phyloP scores from a whole-genome alignment of 352 stramenopile genomes.

The Pythium periplocum region DNA sequence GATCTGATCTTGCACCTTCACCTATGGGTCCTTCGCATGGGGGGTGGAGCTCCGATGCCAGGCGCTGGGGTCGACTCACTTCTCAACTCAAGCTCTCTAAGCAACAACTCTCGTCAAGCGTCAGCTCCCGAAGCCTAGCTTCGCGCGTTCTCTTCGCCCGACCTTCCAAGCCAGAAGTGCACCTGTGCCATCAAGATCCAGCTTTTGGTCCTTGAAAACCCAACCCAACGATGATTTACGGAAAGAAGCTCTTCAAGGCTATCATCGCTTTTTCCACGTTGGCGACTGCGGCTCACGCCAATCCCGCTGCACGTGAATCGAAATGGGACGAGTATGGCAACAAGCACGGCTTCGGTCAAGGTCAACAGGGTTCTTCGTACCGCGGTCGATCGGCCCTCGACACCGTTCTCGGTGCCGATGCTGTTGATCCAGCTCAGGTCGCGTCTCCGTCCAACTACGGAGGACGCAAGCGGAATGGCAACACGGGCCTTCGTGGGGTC shows the following conservation, averaged over 20 bases:
- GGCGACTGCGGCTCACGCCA: constrained; percentile 27
- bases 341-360: constrained; percentile 17
- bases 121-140: no score
- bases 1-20: no score
- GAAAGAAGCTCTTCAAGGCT: constrained; percentile 45
- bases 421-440: constrained; percentile 14
- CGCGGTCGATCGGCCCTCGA: constrained; percentile 15
- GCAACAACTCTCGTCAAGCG: no score
- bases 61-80: no score
- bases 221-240: constrained; percentile 49
- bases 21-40: no score
- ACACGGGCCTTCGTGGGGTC: constrained; percentile 25
- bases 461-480: constrained; percentile 25
- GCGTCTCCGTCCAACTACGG: constrained; percentile 37
- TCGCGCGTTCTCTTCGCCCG: no score
- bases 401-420: constrained; percentile 18
- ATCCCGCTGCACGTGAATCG: constrained; percentile 16
- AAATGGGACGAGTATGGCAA: constrained; percentile 13
- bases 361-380: constrained; percentile 22
- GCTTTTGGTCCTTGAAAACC: constrained; percentile 10
- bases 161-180: constrained; percentile 6
- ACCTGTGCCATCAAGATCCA: constrained; percentile 4
- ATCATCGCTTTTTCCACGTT: constrained; percentile 53
- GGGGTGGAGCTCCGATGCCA: no score
- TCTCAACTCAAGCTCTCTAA: no score